These are phyloP conservation scores for Prunus yedoensis DNA, from an alignment of 331 rosid species.

Conservation along the genomic window DNA sequence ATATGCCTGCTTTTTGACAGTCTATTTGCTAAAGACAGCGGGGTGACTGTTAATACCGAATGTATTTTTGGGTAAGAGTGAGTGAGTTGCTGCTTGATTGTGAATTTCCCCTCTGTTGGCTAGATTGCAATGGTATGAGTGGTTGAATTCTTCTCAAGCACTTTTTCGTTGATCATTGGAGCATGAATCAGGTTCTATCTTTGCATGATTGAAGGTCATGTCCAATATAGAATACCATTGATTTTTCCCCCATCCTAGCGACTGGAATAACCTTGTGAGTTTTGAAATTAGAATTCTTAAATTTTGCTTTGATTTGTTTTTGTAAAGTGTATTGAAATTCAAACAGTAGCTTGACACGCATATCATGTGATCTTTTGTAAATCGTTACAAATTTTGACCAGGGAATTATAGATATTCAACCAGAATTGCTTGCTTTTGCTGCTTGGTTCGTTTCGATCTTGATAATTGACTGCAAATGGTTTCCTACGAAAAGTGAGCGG, in stretches of 20 bases:
- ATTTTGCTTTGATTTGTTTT: background rate
- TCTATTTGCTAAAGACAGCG: background rate
- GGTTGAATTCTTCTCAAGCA: background rate
- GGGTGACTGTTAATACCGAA: background rate
- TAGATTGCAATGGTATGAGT: background rate
- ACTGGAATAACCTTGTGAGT: background rate
- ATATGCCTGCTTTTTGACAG: background rate
- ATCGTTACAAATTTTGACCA: background rate
- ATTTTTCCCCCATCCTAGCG: background rate
- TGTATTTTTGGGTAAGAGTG: background rate
- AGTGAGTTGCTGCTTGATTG: slow-evolving; percentile 2
- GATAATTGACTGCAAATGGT: background rate
- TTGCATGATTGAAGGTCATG: background rate
- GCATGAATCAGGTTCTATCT: background rate
- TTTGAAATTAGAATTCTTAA: background rate
- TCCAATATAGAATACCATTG: background rate
- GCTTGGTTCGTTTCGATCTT: background rate
- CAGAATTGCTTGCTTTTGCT: background rate
- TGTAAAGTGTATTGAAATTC: background rate
- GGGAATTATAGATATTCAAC: background rate
- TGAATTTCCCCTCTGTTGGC: background rate
- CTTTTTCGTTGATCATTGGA: background rate
- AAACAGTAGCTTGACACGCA: background rate
- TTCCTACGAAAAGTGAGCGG: background rate
- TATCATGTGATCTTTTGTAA: background rate